phyloP scores from a whole-genome alignment of 2,329 filamentous ascomycete species.

The Mollisia scopiformis region DNA sequence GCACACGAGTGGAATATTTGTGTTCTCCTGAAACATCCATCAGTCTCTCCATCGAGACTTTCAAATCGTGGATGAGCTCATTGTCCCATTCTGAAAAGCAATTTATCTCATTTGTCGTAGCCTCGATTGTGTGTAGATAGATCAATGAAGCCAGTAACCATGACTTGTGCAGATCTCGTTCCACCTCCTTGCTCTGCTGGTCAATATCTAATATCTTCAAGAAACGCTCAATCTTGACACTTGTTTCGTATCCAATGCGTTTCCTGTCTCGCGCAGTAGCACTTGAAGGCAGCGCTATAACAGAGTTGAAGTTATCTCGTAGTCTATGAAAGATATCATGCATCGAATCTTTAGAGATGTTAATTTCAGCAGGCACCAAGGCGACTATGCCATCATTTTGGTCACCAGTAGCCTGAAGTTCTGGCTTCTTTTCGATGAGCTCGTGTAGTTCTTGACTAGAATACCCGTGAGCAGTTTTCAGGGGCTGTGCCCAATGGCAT shows the following conservation, averaged over 20 bases:
- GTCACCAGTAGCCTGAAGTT: too few relatives aligned
- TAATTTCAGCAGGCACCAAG: neutral
- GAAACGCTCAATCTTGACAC: neutral
- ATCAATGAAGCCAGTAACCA: neutral
- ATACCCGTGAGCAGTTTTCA: too few relatives aligned
- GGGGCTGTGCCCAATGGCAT: too few relatives aligned
- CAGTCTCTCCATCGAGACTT: neutral
- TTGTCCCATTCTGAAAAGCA: neutral
- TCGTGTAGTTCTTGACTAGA: neutral
- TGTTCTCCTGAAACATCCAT: neutral
- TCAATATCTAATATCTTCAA: neutral
- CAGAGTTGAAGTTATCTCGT: neutral
- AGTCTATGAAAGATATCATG: neutral
- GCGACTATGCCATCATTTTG: neutral
- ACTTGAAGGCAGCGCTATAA: neutral
- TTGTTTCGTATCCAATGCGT: neutral
- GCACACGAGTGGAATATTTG: neutral
- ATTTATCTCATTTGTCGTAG: neutral
- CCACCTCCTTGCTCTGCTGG: neutral
- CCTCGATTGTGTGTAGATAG: neutral
- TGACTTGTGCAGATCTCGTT: neutral
- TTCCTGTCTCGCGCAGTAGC: neutral
- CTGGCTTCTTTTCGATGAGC: too few relatives aligned
- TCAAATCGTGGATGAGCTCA: neutral
- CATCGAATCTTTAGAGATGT: neutral